These are phyloP conservation scores for Actinomucor elegans DNA, from an alignment of 371 early-diverging fungal genomes.

Conservation along the genomic window DNA sequence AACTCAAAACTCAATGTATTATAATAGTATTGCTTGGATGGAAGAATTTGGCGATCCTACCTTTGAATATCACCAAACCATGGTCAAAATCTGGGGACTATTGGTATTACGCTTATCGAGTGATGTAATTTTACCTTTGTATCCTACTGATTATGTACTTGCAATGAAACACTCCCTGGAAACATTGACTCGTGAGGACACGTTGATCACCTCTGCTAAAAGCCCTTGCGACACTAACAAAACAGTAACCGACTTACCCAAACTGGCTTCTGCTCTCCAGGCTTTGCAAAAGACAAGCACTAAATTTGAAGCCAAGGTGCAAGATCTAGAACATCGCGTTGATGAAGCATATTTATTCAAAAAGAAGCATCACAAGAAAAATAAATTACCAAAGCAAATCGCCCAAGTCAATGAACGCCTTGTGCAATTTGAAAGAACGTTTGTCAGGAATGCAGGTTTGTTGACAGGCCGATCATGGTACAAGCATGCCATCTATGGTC, in stretches of 20 bases:
- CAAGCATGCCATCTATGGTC: constrained; percentile 59
- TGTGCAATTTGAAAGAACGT: constrained; percentile 50
- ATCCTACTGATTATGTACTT: constrained; percentile 39
- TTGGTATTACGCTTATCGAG: constrained; percentile 34
- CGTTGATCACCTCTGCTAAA: background rate
- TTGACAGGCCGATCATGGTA: constrained; percentile 57
- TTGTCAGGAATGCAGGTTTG: constrained; percentile 50
- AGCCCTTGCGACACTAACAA: background rate
- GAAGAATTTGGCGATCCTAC: constrained; percentile 56
- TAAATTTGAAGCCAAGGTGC: constrained; percentile 10
- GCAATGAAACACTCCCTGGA: constrained; percentile 9
- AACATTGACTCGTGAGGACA: constrained; percentile 1
- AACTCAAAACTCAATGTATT: no score
- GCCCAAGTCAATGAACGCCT: constrained; percentile 43
- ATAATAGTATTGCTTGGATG: constrained; percentile 50
- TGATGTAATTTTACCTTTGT: constrained; percentile 33
- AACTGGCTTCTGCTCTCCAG: constrained; percentile 1
- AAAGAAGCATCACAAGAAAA: constrained; percentile 8
- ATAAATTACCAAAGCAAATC: constrained; percentile 22
- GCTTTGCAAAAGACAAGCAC: constrained; percentile 1
- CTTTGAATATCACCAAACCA: constrained; percentile 57
- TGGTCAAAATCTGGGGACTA: constrained; percentile 42
- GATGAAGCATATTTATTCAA: background rate
- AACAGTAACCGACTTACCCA: constrained; percentile 3
- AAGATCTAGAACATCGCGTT: constrained; percentile 1